phyloP scores from a whole-genome alignment of 2,329 filamentous ascomycete species.

The Cercospora sesami region DNA sequence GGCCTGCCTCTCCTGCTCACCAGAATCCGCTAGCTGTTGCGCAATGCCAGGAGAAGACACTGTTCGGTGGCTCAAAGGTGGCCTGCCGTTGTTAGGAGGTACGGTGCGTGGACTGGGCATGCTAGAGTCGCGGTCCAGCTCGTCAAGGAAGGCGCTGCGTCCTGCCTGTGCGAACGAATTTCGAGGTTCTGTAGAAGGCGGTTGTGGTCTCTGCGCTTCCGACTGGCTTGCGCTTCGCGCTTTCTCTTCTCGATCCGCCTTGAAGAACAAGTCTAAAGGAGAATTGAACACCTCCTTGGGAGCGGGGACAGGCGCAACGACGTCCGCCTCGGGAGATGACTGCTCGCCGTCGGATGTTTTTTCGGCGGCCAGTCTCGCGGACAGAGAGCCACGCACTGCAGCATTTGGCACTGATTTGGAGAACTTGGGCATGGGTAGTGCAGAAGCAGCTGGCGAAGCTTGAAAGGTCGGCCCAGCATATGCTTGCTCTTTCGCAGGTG shows the following conservation, averaged over 20 bases:
- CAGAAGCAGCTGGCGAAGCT: slow-evolving; percentile 86
- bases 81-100: slow-evolving; percentile 28
- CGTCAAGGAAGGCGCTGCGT: slow-evolving; percentile 64
- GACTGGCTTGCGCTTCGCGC: slow-evolving; percentile 56
- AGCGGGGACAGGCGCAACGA: slow-evolving; percentile 48
- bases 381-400: slow-evolving; percentile 48
- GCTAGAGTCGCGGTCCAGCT: slow-evolving; percentile 60
- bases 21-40: slow-evolving; percentile 11
- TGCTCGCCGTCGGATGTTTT: slow-evolving; percentile 49
- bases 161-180: slow-evolving; percentile 39
- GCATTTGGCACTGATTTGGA: slow-evolving; percentile 73
- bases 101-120: slow-evolving; percentile 31
- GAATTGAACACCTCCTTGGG: slow-evolving; percentile 58
- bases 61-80: slow-evolving; percentile 34
- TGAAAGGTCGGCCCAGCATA: slow-evolving; percentile 96
- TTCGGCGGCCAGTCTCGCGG: slow-evolving; percentile 48
- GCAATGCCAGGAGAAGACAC: slow-evolving; percentile 32
- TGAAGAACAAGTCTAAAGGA: slow-evolving; percentile 87
- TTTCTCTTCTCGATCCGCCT: slow-evolving; percentile 75
- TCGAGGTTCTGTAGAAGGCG: slow-evolving; percentile 31
- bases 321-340: slow-evolving; percentile 52
- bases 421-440: slow-evolving; percentile 87
- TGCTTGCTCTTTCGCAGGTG: slow-evolving; percentile 53
- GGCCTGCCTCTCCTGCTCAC: slow-evolving; percentile 54
- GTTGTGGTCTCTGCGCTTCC: slow-evolving; percentile 40